phyloP scores from a whole-genome alignment of 768 basidiomycete species.

The Xerocomellus dryophilus region DNA sequence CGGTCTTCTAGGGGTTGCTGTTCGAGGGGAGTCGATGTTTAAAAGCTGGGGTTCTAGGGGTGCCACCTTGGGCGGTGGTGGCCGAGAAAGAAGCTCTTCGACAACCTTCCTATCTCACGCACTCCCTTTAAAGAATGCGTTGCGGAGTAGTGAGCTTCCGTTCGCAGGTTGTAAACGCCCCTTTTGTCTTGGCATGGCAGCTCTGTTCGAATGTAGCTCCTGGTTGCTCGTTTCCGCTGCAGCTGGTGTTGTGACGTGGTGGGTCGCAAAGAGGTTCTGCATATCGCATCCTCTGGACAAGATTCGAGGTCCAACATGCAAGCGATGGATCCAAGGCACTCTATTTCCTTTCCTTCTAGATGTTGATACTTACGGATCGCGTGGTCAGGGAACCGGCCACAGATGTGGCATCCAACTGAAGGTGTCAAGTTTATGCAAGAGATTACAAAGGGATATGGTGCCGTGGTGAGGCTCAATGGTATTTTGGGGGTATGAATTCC shows the following conservation, averaged over 20 bases:
- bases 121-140: too few species aligned
- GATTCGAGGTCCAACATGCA: neutral
- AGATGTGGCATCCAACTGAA: slow-evolving; percentile 1
- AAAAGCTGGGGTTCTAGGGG: too few species aligned
- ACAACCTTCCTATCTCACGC: too few species aligned
- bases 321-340: slow-evolving; percentile 1
- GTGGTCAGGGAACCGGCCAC: neutral
- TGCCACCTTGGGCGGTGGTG: too few species aligned
- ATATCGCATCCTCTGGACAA: neutral
- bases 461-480: neutral
- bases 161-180: too few species aligned
- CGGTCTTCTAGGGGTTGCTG: too few species aligned
- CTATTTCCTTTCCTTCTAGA: neutral
- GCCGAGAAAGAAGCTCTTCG: too few species aligned
- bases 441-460: neutral
- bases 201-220: neutral
- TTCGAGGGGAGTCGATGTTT: too few species aligned
- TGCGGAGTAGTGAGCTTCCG: too few species aligned
- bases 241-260: neutral
- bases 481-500: neutral
- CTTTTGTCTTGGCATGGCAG: neutral
- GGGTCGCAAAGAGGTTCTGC: neutral
- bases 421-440: neutral
- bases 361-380: neutral
- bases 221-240: neutral